Conservation (phyloP, 352 stramenopile genomes). For the Phytopythium sindhum region DNA sequence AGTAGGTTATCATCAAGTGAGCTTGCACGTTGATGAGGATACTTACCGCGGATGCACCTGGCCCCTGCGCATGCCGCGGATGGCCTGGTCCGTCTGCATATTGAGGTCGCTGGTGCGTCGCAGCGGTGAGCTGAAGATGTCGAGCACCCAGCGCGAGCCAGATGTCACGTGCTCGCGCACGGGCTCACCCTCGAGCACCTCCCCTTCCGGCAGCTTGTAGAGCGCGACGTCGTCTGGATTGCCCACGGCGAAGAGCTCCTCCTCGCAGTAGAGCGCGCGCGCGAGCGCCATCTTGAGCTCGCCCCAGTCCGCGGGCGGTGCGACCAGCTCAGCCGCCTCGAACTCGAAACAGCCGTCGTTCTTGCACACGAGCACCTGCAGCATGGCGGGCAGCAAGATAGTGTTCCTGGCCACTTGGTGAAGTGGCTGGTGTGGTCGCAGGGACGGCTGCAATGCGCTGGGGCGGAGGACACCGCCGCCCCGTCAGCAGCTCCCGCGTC, state of each 20-base stretch:
- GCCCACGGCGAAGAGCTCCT: constrained; percentile 68
- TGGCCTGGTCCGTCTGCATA: constrained; percentile 54
- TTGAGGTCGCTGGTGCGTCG: constrained; percentile 43
- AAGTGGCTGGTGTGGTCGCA: not conserved
- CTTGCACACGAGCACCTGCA: constrained; percentile 73
- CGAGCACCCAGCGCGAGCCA: constrained; percentile 70
- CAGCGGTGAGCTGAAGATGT: constrained; percentile 68
- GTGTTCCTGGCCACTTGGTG: too few species aligned
- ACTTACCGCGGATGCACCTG: constrained; percentile 16
- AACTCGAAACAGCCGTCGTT: constrained; percentile 80
- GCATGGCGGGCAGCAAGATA: too few species aligned
- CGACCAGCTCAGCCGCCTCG: constrained; percentile 32
- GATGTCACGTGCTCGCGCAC: constrained; percentile 19
- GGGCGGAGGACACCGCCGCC: too few species aligned
- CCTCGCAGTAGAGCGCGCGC: constrained; percentile 59
- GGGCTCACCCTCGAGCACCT: constrained; percentile 27
- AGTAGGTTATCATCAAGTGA: not conserved
- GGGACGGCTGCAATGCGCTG: not conserved
- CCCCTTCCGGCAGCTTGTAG: constrained; percentile 48
- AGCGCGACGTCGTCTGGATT: constrained; percentile 52
- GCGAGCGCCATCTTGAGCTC: constrained; percentile 63
- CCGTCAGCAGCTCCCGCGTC: too few species aligned
- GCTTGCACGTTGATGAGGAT: not conserved
- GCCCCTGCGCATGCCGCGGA: constrained; percentile 37
- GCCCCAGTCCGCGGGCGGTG: constrained; percentile 21